Conservation (phyloP, 2,329 filamentous ascomycete genomes). For the Huntiella bhutanensis region DNA sequence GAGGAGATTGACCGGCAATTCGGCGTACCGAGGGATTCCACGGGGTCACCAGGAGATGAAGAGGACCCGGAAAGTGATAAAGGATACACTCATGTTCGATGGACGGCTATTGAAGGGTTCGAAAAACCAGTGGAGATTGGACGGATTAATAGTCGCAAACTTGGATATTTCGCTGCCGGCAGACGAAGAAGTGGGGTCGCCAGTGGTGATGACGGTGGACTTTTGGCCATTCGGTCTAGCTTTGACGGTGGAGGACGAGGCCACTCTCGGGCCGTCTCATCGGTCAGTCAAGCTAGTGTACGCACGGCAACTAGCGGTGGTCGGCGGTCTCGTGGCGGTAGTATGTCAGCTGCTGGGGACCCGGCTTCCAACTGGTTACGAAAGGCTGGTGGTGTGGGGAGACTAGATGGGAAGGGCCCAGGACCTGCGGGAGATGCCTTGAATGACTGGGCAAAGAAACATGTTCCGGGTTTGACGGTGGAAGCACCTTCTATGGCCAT, state of each 20-base stretch:
- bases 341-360: slow-evolving; percentile 13
- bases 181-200: slow-evolving; percentile 66
- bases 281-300: background rate
- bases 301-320: background rate
- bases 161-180: slow-evolving; percentile 75
- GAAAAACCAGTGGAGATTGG: slow-evolving; percentile 63
- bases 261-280: background rate
- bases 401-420: slow-evolving; percentile 52
- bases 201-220: slow-evolving; percentile 36
- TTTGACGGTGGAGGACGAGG: background rate
- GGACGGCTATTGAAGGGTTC: slow-evolving; percentile 61
- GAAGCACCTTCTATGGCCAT: slow-evolving; percentile 50
- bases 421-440: slow-evolving; percentile 72
- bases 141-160: slow-evolving; percentile 56
- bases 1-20: slow-evolving; percentile 8
- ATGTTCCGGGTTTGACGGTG: slow-evolving; percentile 60
- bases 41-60: no score
- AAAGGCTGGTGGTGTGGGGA: slow-evolving; percentile 76
- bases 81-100: slow-evolving; percentile 73
- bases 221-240: slow-evolving; percentile 34
- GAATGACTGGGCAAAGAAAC: slow-evolving; percentile 67
- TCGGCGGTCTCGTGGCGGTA: slow-evolving; percentile 1
- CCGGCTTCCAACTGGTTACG: slow-evolving; percentile 44
- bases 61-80: slow-evolving; percentile 23
- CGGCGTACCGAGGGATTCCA: no score